Base-by-base conservation (phyloP, 1,284 basidiomycete species). In the Cryptococcus jaspeensis region DNA sequence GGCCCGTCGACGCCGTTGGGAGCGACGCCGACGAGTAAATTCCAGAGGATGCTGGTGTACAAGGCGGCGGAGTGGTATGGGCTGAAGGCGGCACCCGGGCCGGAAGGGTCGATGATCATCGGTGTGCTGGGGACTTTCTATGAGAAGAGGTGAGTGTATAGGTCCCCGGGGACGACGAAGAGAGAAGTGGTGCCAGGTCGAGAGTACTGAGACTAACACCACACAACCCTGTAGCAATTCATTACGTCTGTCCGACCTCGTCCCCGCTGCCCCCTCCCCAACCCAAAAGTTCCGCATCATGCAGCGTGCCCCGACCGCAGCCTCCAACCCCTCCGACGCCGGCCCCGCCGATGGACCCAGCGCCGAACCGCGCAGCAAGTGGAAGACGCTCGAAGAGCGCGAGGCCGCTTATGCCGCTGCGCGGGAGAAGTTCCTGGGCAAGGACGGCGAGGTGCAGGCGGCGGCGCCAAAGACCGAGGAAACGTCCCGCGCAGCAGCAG, bases 41-140 rank as follows among this genome's bases (percentile, higher is more conserved):
- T 70, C 53, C 73, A 74, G 61, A 61, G 71, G 23, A 76, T 74
- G 74, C 53, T 76, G 38, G 69, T 73, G 23, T 76, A 76, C 56
- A 76, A 76, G 57, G 64, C 65, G 3, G 74, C 74, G 16, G 73
- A 74, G 52, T 76, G 74, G 74, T 76, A 74, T 51, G 74, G 74
- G 3, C 38, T 74, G 23, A 71, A 70, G 25, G 73, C 68, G 8
- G 66, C 66, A 2, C 41, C 56, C 2, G 58, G 55, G 13, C 48
- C 48, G 32, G 64, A 70, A 6, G 65, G 60, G 7, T 42, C 54
- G 15, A 72, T 75, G 62, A 56, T 69, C 4, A 57, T 74, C 3
- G 72, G 72, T 22, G 63, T 73, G 0, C 28, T 68, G 11, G 71
- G 70, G 0, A 40, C 47, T 5, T 51, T 75, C 45, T 58, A 68